Percentiles rank a stretch among this genome's conserved stretches.
Conservation (phyloP, 805 yeast genomes). For the Yarrowia sp. region DNA sequence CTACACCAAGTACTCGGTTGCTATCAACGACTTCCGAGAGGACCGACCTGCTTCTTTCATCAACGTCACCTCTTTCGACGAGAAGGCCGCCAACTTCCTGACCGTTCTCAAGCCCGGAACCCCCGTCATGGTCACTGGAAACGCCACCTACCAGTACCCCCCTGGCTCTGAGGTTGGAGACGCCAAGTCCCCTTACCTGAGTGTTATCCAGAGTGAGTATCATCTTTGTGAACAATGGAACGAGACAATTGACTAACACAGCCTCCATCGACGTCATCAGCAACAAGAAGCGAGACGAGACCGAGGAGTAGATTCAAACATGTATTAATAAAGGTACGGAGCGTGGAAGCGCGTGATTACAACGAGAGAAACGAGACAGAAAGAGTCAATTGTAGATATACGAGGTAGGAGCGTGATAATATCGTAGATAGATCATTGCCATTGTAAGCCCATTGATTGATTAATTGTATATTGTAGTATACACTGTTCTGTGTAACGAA, state of each 20-base stretch:
- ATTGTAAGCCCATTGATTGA: too few relatives aligned
- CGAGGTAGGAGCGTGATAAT: too few relatives aligned
- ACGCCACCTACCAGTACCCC: slow-evolving; percentile 23
- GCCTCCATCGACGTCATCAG: slow-evolving; percentile 24
- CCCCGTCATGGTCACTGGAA: slow-evolving; percentile 17
- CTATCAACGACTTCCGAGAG: slow-evolving; percentile 25
- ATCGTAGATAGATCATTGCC: too few relatives aligned
- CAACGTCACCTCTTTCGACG: slow-evolving; percentile 9
- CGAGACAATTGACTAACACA: slow-evolving; percentile 17
- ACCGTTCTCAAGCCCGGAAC: slow-evolving; percentile 17
- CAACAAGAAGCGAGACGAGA: slow-evolving; percentile 10
- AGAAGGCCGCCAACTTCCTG: not conserved
- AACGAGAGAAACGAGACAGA: not conserved
- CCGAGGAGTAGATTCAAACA: not conserved
- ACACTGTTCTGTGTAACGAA: too few relatives aligned
- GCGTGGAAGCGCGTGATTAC: not conserved
- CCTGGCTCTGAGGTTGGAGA: slow-evolving; percentile 1
- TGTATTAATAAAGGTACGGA: not conserved
- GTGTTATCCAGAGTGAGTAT: slow-evolving; percentile 22
- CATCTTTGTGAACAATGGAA: not conserved
- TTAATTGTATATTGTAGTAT: too few relatives aligned
- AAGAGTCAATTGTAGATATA: not conserved
- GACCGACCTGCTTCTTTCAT: slow-evolving; percentile 18
- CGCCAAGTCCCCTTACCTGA: slow-evolving; percentile 6
- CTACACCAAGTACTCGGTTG: slow-evolving; percentile 14